These are phyloP conservation scores for Steccherinum ochraceum DNA, from an alignment of 768 basidiomycete species.

Conservation along the genomic window DNA sequence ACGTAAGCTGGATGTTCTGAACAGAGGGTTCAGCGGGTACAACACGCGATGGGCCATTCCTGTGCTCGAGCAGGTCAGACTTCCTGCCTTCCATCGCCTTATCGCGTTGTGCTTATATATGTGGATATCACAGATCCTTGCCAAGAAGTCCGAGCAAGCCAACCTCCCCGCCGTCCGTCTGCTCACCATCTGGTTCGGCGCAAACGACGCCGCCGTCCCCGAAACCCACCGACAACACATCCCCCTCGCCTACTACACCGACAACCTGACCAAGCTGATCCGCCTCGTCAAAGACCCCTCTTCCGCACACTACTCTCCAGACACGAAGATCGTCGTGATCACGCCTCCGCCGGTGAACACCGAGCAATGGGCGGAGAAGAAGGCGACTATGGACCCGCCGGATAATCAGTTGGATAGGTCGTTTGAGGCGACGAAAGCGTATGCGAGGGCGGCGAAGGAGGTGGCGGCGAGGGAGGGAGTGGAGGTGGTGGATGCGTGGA, in stretches of 20 bases:
- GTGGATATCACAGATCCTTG: constrained; percentile 42
- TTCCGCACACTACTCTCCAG: constrained; percentile 61
- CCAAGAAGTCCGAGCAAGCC: constrained; percentile 39
- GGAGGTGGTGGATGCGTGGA: constrained; percentile 72
- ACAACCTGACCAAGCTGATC: constrained; percentile 61
- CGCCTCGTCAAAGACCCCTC: constrained; percentile 52
- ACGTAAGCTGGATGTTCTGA: constrained; percentile 79
- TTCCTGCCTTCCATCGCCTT: background rate
- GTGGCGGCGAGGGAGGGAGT: constrained; percentile 52
- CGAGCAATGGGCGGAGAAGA: constrained; percentile 44
- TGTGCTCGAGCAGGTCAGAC: constrained; percentile 65
- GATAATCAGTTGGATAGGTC: constrained; percentile 47
- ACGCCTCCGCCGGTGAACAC: constrained; percentile 83
- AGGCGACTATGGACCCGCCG: constrained; percentile 45
- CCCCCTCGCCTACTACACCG: constrained; percentile 54
- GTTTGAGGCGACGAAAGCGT: constrained; percentile 56
- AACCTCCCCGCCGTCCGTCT: constrained; percentile 57
- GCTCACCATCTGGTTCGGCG: constrained; percentile 87
- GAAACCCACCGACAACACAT: constrained; percentile 73
- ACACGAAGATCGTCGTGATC: constrained; percentile 72
- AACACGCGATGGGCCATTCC: constrained; percentile 84
- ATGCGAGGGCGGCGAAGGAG: constrained; percentile 64
- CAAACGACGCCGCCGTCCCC: constrained; percentile 74
- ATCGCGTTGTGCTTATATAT: background rate
- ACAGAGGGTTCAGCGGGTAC: constrained; percentile 81